Conservation (phyloP, 2,329 filamentous ascomycete species). For the Curvularia eragrostidis region DNA sequence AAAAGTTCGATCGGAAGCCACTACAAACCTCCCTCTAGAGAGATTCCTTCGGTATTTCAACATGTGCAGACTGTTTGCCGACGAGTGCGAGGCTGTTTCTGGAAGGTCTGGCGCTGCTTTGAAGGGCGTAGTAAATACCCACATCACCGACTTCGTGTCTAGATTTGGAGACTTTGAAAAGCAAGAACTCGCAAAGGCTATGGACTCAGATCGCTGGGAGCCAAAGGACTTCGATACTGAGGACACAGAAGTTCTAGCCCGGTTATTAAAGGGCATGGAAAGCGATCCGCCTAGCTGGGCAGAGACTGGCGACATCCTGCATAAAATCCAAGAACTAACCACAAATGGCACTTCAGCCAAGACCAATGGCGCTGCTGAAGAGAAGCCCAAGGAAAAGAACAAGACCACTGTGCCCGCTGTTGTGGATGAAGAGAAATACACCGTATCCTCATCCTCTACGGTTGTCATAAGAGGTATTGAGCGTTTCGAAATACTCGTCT, state of each 20-base stretch:
- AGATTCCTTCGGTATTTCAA: constrained; percentile 83
- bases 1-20: constrained; percentile 78
- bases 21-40: constrained; percentile 68
- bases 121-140: constrained; percentile 79
- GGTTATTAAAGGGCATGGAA: constrained; percentile 73
- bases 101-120: constrained; percentile 76
- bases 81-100: constrained; percentile 85
- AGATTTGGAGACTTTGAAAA: constrained; percentile 74
- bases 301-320: constrained; percentile 56
- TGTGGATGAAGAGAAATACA: constrained; percentile 84
- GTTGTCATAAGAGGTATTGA: constrained; percentile 82
- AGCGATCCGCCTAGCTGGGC: constrained; percentile 73
- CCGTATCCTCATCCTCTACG: constrained; percentile 83
- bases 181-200: constrained; percentile 74
- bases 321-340: constrained; percentile 27
- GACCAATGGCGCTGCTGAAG: constrained; percentile 44
- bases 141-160: constrained; percentile 81
- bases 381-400: constrained; percentile 40
- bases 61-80: constrained; percentile 81
- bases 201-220: constrained; percentile 83
- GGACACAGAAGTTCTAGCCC: constrained; percentile 65
- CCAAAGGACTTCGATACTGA: constrained; percentile 75
- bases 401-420: constrained; percentile 66
- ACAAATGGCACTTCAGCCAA: constrained; percentile 33
- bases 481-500: constrained; percentile 80